A percentile compares a stretch with the other conserved stretches of the same genome.
Conservation (phyloP, 2,329 filamentous ascomycete genomes). For the Tolypocladium inflatum region DNA sequence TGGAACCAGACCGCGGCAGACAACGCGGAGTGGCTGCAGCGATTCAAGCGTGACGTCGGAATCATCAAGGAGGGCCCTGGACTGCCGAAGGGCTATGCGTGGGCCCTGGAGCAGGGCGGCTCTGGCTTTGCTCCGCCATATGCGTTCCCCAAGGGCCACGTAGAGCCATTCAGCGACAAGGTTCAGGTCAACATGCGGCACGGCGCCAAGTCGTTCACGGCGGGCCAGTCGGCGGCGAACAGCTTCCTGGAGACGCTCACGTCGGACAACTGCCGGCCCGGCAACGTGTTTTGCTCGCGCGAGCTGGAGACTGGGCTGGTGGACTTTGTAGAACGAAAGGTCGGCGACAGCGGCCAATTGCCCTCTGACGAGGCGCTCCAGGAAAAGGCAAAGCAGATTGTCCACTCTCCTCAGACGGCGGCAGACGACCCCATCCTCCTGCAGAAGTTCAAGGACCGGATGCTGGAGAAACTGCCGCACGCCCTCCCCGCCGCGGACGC, state of each 20-base stretch:
- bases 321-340: slow-evolving; percentile 34
- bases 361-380: slow-evolving; percentile 39
- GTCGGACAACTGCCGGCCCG: slow-evolving; percentile 34
- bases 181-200: slow-evolving; percentile 23
- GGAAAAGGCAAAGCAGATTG: slow-evolving; percentile 36
- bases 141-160: slow-evolving; percentile 31
- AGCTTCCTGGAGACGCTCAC: slow-evolving; percentile 36
- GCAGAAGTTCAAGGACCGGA: slow-evolving; percentile 41
- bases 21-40: slow-evolving; percentile 52
- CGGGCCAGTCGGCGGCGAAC: slow-evolving; percentile 35
- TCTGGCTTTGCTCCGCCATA: slow-evolving; percentile 48
- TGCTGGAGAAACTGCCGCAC: slow-evolving; percentile 20
- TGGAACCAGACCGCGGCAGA: slow-evolving; percentile 57
- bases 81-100: slow-evolving; percentile 29
- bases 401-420: slow-evolving; percentile 35
- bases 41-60: slow-evolving; percentile 50
- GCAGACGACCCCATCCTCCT: slow-evolving; percentile 45
- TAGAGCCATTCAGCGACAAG: slow-evolving; percentile 23
- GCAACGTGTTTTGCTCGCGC: slow-evolving; percentile 46
- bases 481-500: slow-evolving; percentile 2
- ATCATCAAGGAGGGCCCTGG: slow-evolving; percentile 44
- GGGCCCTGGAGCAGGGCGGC: slow-evolving; percentile 40
- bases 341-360: slow-evolving; percentile 27
- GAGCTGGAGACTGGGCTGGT: slow-evolving; percentile 47
- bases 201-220: slow-evolving; percentile 29